Percentiles rank a stretch among this genome's conserved stretches.
Evolutionary conservation across 1,284 basidiomycete species (phyloP).

Genomic region (Ustilago tritici): DNA sequence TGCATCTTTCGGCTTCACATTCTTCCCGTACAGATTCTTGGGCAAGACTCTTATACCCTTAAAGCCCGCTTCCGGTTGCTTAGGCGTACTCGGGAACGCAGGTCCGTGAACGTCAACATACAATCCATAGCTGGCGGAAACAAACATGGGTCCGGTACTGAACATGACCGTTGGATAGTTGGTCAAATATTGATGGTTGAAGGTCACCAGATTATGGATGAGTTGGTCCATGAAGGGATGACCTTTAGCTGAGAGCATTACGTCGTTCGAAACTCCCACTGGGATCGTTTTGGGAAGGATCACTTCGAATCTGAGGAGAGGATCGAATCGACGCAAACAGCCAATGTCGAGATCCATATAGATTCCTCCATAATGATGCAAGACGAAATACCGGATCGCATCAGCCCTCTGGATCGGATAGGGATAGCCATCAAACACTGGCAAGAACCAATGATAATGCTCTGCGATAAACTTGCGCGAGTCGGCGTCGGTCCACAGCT

Average conservation of each 20-base stretch:
- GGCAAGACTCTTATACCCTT: conserved; percentile 82
- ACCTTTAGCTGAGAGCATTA: conserved; percentile 87
- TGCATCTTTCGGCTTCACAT: conserved; percentile 83
- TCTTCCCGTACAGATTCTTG: conserved; percentile 95
- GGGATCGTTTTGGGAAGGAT: conserved; percentile 95
- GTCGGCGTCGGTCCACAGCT: conserved; percentile 93
- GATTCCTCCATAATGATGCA: conserved; percentile 90
- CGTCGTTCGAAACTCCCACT: conserved; percentile 87
- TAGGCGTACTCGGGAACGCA: conserved; percentile 86
- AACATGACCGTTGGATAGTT: conserved; percentile 99
- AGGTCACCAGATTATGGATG: conserved; percentile 88
- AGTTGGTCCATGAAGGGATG: conserved; percentile 93
- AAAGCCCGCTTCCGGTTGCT: conserved; percentile 76
- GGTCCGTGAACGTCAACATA: conserved; percentile 79
- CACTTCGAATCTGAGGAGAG: conserved; percentile 86
- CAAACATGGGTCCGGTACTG: conserved; percentile 81
- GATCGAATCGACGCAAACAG: conserved; percentile 88
- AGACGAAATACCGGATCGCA: conserved; percentile 96
- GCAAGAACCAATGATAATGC: conserved; percentile 90
- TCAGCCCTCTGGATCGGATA: conserved; percentile 97
- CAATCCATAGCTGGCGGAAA: conserved; percentile 65
- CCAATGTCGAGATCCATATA: conserved; percentile 98
- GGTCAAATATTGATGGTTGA: conserved; percentile 90
- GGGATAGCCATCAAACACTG: conserved; percentile 90
- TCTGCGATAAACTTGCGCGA: conserved; percentile 89